A percentile compares a stretch with the other conserved stretches of the same genome.
Evolutionary conservation across 2,329 filamentous ascomycete genomes (phyloP).

Genomic region (Leptodontidium sp.): DNA sequence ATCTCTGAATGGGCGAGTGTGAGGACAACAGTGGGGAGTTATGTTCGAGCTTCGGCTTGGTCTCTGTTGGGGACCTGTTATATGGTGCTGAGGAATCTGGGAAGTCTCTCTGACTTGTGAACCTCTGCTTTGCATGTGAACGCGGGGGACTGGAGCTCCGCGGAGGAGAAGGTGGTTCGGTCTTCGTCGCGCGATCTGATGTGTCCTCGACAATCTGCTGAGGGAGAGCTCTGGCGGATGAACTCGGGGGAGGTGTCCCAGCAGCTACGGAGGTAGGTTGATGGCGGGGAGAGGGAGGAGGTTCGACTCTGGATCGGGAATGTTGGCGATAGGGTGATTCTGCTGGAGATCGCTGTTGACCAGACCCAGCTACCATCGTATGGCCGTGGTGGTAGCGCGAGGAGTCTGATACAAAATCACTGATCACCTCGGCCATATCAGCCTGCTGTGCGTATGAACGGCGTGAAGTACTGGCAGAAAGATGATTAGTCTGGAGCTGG

Average conservation of each 20-base stretch:
- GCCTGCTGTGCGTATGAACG: constrained; percentile 37
- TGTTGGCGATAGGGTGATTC: constrained; percentile 48
- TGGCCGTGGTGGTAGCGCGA: constrained; percentile 64
- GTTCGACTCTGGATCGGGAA: constrained; percentile 40
- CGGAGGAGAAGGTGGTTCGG: constrained; percentile 42
- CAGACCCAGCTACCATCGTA: constrained; percentile 68
- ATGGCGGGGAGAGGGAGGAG: constrained; percentile 42
- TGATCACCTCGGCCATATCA: constrained; percentile 69
- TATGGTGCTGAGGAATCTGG: constrained; percentile 31
- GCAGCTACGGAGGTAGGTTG: constrained; percentile 35
- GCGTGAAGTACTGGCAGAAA: constrained; percentile 36
- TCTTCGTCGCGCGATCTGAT: constrained; percentile 31
- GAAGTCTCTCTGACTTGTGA: constrained; percentile 43
- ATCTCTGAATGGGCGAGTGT: constrained; percentile 37
- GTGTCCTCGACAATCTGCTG: constrained; percentile 27
- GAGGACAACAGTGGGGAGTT: constrained; percentile 28
- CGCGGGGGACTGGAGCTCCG: constrained; percentile 41
- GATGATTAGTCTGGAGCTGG: constrained; percentile 36
- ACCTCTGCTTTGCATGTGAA: constrained; percentile 37
- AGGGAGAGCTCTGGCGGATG: constrained; percentile 31
- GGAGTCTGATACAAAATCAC: constrained; percentile 78
- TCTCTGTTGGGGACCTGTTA: constrained; percentile 24
- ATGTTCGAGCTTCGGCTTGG: constrained; percentile 25
- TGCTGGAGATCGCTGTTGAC: constrained; percentile 56
- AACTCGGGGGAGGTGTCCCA: constrained; percentile 40